phyloP scores from a whole-genome alignment of 1,284 basidiomycete species.

The Trametes pubescens region DNA sequence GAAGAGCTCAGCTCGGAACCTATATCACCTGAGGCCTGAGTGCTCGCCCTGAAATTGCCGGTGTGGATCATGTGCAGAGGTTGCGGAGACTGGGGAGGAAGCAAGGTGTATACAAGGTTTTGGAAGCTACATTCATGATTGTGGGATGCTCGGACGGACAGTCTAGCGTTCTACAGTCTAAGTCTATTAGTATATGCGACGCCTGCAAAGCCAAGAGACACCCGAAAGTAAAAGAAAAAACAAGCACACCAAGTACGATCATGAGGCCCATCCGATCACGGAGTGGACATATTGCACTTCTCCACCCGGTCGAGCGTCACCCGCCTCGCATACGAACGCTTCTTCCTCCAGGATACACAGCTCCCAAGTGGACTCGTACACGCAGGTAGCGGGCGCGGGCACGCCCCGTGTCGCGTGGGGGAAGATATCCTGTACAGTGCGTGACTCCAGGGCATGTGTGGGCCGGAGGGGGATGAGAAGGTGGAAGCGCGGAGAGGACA shows the following conservation, averaged over 20 bases:
- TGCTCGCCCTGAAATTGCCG: too few species aligned
- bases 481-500: slow-evolving; percentile 59
- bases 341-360: slow-evolving; percentile 60
- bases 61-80: too few species aligned
- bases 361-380: neutral
- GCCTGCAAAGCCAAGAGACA: neutral
- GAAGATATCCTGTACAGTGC: slow-evolving; percentile 67
- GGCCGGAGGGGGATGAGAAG: slow-evolving; percentile 77
- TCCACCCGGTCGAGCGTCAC: slow-evolving; percentile 34
- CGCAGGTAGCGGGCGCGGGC: neutral
- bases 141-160: neutral
- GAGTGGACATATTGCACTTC: slow-evolving; percentile 72
- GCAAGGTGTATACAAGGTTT: too few species aligned
- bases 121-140: too few species aligned
- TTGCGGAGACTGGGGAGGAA: too few species aligned
- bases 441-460: slow-evolving; percentile 69
- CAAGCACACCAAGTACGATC: neutral
- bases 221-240: neutral
- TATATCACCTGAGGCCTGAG: too few species aligned
- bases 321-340: slow-evolving; percentile 61
- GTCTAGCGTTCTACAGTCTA: neutral
- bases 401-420: slow-evolving; percentile 31
- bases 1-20: too few species aligned
- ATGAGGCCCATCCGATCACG: slow-evolving; percentile 63
- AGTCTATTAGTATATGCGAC: neutral